Evolutionary conservation across 352 stramenopile species (phyloP), one percentile per base, ranked within the genome.

Genomic region (Phytophthora nicotianae): DNA sequence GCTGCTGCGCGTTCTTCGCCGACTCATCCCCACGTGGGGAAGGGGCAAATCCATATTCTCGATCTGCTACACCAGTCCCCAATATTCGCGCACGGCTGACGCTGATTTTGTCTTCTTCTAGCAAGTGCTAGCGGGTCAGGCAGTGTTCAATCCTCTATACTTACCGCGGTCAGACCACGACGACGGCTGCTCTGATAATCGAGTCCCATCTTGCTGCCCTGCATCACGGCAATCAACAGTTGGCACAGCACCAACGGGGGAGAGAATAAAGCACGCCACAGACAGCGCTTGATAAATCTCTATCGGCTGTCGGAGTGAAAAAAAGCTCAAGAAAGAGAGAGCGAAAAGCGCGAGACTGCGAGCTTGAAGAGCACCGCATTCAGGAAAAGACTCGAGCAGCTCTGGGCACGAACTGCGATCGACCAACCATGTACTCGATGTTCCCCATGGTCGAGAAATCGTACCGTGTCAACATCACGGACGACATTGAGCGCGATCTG

Each of bases 371-470:
- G 23, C 13, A 16, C 24, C 11, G 19, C 62, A 70, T 65, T 70
- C 52, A 57, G 62, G 55, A 70, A 68, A 70, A 65, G 32, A 56
- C 60, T 59, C 9, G 7, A 45, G 52, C 21, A 14, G 45, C n/a
- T 47, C 19, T 17, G 40, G 40, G 5, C 37, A 23, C 37, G 37
- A 13, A 24, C 50, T 35, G 32, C 23, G 29, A 50, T 23, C 29
- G 53, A 47, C 17, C 47, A 49, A 45, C 29, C 35, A 74, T 79
- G 64, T 88, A 83, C 64, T 91, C 83, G 43, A 90, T 95, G 80
- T 93, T 93, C 73, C 83, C 81, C 51, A 79, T 90, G 54, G 84
- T 95, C 33, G 84, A 93, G 70, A 93, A 93, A 70, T 88, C 84
- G 42, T 93, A 90, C 60, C 77, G 81, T 46, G 75, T 87, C 61